These are phyloP conservation scores for Diphasiastrum complanatum DNA, from an alignment of 83 land plant species.

Conservation along the genomic window DNA sequence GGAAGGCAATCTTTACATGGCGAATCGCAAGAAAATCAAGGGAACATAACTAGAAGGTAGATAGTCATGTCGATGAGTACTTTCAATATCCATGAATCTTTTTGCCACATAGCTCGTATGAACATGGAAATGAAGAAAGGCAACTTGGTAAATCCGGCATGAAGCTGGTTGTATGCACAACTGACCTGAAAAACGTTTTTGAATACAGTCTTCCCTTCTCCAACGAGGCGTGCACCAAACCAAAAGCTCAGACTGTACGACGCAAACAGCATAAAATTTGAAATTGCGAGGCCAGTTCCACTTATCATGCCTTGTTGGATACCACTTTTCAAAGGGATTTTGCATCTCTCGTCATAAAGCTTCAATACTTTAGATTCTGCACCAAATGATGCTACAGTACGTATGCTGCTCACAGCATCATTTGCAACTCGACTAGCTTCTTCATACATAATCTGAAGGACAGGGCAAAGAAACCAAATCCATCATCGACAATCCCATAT, in stretches of 20 bases:
- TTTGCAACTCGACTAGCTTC: conserved; percentile 37
- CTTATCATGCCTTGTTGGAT: conserved; percentile 30
- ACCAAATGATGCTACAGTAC: conserved; percentile 32
- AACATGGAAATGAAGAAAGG: background rate
- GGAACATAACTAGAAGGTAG: too few relatives aligned
- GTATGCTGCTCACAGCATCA: conserved; percentile 37
- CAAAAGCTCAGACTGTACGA: conserved; percentile 33
- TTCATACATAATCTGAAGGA: conserved; percentile 24
- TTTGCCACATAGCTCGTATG: too few relatives aligned
- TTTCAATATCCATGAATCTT: too few relatives aligned
- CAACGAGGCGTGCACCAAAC: conserved; percentile 26
- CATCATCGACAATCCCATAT: background rate
- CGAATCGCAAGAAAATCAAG: too few relatives aligned
- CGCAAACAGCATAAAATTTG: conserved; percentile 30
- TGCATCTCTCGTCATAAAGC: conserved; percentile 26
- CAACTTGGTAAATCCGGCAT: background rate
- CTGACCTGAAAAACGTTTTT: conserved; percentile 24
- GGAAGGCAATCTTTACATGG: too few relatives aligned
- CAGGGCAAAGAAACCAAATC: background rate
- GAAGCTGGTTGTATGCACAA: background rate
- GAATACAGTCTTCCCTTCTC: conserved; percentile 20
- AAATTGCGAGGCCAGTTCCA: conserved; percentile 25
- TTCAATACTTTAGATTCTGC: conserved; percentile 32
- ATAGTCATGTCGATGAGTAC: too few relatives aligned
- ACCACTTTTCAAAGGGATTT: conserved; percentile 22